Conservation (phyloP, 148 eudicot species). For the Vaccinium macrocarpon region DNA sequence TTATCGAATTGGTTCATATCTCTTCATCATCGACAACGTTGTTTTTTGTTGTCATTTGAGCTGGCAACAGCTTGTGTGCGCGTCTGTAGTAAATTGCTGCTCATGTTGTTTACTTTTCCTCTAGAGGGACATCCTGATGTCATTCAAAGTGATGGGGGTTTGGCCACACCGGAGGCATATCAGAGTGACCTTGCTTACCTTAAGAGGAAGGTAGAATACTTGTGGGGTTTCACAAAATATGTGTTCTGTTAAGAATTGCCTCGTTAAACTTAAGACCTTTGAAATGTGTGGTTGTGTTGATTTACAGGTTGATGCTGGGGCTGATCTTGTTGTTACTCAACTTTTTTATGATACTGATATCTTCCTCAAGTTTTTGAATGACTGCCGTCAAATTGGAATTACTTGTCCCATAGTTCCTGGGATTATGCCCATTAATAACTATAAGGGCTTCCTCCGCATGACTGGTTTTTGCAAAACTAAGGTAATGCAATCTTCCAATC, state of each 20-base stretch:
- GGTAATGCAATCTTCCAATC: slow-evolving; percentile 40
- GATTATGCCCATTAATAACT: slow-evolving; percentile 97
- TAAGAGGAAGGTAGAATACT: slow-evolving; percentile 62
- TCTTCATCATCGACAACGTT: slow-evolving; percentile 3
- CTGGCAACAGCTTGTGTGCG: not conserved
- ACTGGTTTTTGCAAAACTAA: slow-evolving; percentile 97
- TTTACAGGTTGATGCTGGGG: slow-evolving; percentile 96
- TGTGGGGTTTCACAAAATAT: not conserved
- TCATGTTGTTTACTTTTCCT: not conserved
- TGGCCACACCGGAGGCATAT: slow-evolving; percentile 73
- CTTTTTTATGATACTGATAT: slow-evolving; percentile 90
- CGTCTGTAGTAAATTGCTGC: not conserved
- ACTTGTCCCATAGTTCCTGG: slow-evolving; percentile 96
- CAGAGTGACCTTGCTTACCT: slow-evolving; percentile 83
- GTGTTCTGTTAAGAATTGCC: not conserved
- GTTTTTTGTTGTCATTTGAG: not conserved
- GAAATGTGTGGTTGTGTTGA: slow-evolving; percentile 8
- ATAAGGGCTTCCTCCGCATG: slow-evolving; percentile 87
- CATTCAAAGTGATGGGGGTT: slow-evolving; percentile 55
- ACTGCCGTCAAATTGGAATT: slow-evolving; percentile 92
- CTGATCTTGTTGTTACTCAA: slow-evolving; percentile 88
- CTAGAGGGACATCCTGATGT: slow-evolving; percentile 98
- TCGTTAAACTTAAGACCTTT: slow-evolving; percentile 1
- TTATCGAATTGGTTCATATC: not conserved
- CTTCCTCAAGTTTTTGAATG: slow-evolving; percentile 85